Evolutionary conservation across 352 stramenopile genomes (phyloP), one percentile per base, ranked within the genome.

Genomic region (Globisporangium splendens): DNA sequence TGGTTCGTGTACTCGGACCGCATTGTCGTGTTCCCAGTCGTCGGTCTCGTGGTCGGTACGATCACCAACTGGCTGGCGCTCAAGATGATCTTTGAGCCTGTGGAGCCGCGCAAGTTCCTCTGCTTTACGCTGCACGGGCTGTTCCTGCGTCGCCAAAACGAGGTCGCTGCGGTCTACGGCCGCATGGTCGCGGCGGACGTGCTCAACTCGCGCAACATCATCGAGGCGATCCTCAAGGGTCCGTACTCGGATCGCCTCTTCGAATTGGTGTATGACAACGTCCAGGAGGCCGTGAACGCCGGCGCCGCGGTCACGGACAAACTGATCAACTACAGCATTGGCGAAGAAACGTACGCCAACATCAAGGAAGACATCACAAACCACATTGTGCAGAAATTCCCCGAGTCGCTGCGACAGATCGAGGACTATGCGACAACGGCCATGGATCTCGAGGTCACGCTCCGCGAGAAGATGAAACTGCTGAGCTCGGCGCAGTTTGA

Each of bases 51-150:
- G 41, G 97, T 99, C 8, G 97, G 97, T 13, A 91, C 97, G 12
- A 88, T 98, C 33, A 99, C 97, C n/a, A 98, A 98, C 67, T 98
- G 91, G 90, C 76, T 99, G 33, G 91, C 90, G 51, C 66, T 98
- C 28, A 95, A 96, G 62, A 93, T 97, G 78, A 97, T 98, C 54
- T 98, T 98, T 64, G 76, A 95, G 60, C 91, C 91, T 0, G 81
- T 97, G 46, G 81, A 97, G 41, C 90, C 91, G 8, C 82, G 76
- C 20, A 89, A 82, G 52, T 74, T 97, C 65, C 69, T 88, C 20
- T 87, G 92, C 21, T 88, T 98, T 59, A 96, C 86, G 42, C 79
- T 99, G 11, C 96, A 98, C 51, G 96, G 96, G 22, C 79, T 98
- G 33, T 99, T 99, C 65, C 69, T 98, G 21, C 86, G 85, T 52